phyloP scores from a whole-genome alignment of 129 eudicot genomes.

The Flaveria linearis region DNA sequence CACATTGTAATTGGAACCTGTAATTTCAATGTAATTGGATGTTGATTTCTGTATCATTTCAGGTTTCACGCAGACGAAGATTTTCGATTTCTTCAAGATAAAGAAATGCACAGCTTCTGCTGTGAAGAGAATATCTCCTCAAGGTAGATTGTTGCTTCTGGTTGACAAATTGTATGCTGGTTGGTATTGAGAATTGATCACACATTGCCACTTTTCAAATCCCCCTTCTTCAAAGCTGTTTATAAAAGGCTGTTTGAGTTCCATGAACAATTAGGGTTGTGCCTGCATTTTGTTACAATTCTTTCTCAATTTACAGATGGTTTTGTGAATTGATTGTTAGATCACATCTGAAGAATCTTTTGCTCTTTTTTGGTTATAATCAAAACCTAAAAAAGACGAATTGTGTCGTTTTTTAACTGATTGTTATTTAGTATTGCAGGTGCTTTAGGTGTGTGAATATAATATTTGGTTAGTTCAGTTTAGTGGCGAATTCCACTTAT shows the following conservation, averaged over 20 bases:
- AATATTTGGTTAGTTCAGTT: constrained; percentile 3
- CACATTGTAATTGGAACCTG: constrained; percentile 9
- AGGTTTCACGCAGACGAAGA: constrained; percentile 80
- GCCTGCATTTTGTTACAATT: background rate
- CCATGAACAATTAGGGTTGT: constrained; percentile 24
- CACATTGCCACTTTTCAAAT: background rate
- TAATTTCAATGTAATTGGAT: too few species aligned
- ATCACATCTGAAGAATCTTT: background rate
- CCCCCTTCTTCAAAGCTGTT: constrained; percentile 14
- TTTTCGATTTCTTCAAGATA: constrained; percentile 75
- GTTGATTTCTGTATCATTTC: constrained; percentile 13
- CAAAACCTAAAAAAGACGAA: background rate
- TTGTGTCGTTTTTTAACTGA: background rate
- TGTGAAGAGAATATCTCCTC: constrained; percentile 52
- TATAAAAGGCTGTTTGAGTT: background rate
- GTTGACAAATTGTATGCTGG: background rate
- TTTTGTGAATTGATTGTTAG: constrained; percentile 3
- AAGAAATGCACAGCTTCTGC: constrained; percentile 52
- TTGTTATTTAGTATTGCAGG: background rate
- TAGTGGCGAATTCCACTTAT: constrained; percentile 1
- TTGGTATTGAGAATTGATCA: background rate
- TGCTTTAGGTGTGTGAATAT: constrained; percentile 21
- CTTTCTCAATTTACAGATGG: background rate
- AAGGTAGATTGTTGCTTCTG: constrained; percentile 50
- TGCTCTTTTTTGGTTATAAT: background rate